These are phyloP conservation scores for Tuber calosporum DNA, from an alignment of 495 filamentous ascomycete genomes.

Conservation along the genomic window DNA sequence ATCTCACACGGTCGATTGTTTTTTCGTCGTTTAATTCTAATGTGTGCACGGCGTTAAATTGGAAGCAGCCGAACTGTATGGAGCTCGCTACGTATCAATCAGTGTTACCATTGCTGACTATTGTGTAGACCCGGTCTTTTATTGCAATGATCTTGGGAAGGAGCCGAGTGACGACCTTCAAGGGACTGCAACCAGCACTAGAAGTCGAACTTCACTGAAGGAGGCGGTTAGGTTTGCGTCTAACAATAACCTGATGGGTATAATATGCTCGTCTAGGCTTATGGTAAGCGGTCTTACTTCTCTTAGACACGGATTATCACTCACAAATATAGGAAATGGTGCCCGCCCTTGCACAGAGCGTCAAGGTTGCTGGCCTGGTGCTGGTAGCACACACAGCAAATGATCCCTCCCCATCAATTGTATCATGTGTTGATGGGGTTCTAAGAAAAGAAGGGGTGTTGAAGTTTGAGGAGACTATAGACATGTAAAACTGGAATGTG, in stretches of 20 bases:
- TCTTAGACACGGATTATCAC: background rate
- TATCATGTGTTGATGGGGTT: conserved; percentile 74
- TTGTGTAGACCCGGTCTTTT: conserved; percentile 69
- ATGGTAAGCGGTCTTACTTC: conserved; percentile 55
- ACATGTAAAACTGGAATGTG: conserved; percentile 55
- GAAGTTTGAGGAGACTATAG: conserved; percentile 87
- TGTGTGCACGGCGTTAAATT: conserved; percentile 88
- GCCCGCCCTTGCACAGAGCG: conserved; percentile 80
- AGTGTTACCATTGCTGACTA: background rate
- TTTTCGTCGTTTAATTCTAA: conserved; percentile 86
- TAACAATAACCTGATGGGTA: conserved; percentile 95
- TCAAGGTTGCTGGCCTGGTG: conserved; percentile 88
- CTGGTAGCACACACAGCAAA: conserved; percentile 79
- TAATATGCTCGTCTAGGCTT: conserved; percentile 79
- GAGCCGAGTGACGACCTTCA: conserved; percentile 35
- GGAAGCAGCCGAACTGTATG: conserved; percentile 97
- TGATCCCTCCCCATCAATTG: conserved; percentile 36
- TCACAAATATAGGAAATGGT: conserved; percentile 64
- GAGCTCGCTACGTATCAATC: background rate
- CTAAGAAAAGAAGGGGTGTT: conserved; percentile 78
- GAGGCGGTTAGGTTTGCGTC: conserved; percentile 89
- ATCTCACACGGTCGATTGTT: conserved; percentile 72
- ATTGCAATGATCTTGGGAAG: conserved; percentile 83
- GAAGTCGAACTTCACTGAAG: conserved; percentile 74
- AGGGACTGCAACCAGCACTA: conserved; percentile 50